These are phyloP conservation scores for Juncus effusus DNA, from an alignment of 176 grass and related monocot genomes.

Conservation along the genomic window DNA sequence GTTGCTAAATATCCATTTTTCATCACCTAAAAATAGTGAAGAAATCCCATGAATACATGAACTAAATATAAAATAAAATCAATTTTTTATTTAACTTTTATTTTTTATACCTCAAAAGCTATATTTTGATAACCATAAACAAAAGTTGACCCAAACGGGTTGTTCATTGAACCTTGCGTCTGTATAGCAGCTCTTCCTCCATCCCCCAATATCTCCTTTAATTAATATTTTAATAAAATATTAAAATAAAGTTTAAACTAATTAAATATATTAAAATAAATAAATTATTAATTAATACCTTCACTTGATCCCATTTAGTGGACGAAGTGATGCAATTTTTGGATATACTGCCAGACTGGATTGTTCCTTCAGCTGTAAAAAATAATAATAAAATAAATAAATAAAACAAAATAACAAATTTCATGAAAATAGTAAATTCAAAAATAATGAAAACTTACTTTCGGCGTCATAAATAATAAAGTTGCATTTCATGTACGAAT, in stretches of 20 bases:
- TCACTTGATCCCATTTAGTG: conserved; percentile 95
- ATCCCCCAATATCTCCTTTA: conserved; percentile 81
- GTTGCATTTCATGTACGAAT: conserved; percentile 96
- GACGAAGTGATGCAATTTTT: conserved; percentile 80
- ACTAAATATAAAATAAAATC: neutral
- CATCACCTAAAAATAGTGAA: conserved; percentile 58
- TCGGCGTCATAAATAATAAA: conserved; percentile 80
- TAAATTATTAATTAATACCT: conserved; percentile 40
- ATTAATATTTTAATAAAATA: conserved; percentile 1
- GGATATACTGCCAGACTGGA: conserved; percentile 42
- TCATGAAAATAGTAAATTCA: conserved; percentile 11
- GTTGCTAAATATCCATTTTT: conserved; percentile 97
- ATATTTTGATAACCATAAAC: conserved; percentile 96
- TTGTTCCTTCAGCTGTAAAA: conserved; percentile 54
- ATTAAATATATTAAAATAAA: neutral
- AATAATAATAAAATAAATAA: conserved; percentile 19
- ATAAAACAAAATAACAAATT: conserved; percentile 22
- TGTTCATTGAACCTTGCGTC: conserved; percentile 92
- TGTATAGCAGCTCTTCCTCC: conserved; percentile 91
- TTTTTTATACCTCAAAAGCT: conserved; percentile 68
- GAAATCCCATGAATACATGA: too few relatives aligned
- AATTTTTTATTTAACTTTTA: too few relatives aligned
- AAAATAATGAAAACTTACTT: conserved; percentile 44
- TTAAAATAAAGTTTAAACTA: conserved; percentile 10
- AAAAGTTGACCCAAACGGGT: conserved; percentile 95